Evolutionary conservation across 2,329 filamentous ascomycete genomes (phyloP).

Genomic region (Phaeomoniella chlamydospora): DNA sequence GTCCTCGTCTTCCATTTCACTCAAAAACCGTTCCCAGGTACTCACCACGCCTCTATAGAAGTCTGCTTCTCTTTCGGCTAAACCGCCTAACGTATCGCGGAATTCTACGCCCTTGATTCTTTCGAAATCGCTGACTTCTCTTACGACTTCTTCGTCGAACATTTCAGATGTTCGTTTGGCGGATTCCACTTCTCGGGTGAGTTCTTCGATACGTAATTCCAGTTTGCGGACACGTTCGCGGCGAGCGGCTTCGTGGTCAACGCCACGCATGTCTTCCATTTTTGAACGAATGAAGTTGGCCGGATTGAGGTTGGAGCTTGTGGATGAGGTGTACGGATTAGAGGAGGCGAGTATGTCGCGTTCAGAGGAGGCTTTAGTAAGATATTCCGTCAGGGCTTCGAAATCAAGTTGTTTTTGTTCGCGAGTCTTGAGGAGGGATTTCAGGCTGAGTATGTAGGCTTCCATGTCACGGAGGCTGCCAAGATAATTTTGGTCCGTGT

Average conservation of each 20-base stretch:
- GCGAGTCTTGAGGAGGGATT: conserved; percentile 75
- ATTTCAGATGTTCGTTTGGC: conserved; percentile 78
- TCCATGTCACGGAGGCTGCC: conserved; percentile 90
- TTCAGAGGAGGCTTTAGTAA: conserved; percentile 78
- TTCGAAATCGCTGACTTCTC: conserved; percentile 88
- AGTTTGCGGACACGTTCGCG: conserved; percentile 79
- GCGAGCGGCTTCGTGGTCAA: conserved; percentile 86
- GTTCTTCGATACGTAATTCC: conserved; percentile 81
- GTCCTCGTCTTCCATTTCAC: conserved; percentile 65
- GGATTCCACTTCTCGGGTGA: conserved; percentile 77
- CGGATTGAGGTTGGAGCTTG: conserved; percentile 49
- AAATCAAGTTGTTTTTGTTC: conserved; percentile 98
- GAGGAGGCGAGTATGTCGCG: conserved; percentile 63
- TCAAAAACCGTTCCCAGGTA: conserved; percentile 82
- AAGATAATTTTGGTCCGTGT: conserved; percentile 92
- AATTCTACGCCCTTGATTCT: conserved; percentile 92
- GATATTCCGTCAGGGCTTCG: conserved; percentile 88
- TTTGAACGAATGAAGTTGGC: conserved; percentile 83
- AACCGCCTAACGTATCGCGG: conserved; percentile 64
- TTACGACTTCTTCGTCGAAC: conserved; percentile 92
- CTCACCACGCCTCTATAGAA: conserved; percentile 72
- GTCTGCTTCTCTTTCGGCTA: conserved; percentile 72
- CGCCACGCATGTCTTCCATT: conserved; percentile 89
- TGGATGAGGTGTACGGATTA: conserved; percentile 39
- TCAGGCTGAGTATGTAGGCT: conserved; percentile 77